Conservation (phyloP, 345 rosid species). For the Syzygium aromaticum region DNA sequence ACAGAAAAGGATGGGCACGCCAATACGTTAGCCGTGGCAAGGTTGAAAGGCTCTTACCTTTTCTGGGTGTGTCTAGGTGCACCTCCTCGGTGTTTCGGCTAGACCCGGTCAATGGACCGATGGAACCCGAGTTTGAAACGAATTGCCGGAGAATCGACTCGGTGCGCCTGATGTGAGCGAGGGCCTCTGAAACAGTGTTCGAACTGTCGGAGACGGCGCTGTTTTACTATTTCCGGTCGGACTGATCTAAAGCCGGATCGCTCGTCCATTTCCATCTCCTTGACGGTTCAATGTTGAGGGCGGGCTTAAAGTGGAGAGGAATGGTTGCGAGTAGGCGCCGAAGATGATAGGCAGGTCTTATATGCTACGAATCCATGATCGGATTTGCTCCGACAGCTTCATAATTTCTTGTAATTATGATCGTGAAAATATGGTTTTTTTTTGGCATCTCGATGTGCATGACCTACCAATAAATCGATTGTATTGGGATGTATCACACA, state of each 20-base stretch:
- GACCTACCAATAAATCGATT: background rate
- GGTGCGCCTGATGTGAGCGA: background rate
- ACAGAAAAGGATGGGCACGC: background rate
- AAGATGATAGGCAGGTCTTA: background rate
- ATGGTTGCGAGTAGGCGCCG: background rate
- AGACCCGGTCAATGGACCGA: accelerated
- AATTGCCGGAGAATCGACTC: background rate
- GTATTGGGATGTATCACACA: background rate
- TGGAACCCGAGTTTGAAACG: background rate
- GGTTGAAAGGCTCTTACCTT: background rate
- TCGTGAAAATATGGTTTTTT: background rate
- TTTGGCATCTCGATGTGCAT: background rate
- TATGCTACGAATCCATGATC: background rate
- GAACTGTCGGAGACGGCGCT: background rate
- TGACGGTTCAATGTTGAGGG: background rate
- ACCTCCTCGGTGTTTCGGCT: background rate
- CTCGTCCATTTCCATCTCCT: background rate
- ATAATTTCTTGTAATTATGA: background rate
- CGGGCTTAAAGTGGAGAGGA: background rate
- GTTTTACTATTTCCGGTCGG: background rate
- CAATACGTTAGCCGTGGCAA: background rate
- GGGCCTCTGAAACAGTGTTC: background rate
- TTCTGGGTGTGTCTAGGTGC: background rate
- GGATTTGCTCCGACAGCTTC: background rate
- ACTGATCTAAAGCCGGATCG: too few species aligned